A percentile compares a stretch with the other conserved stretches of the same genome.
These are phyloP conservation scores for Chimonanthus salicifolius DNA, from an alignment of 164 flowering plant species.

Conservation along the genomic window DNA sequence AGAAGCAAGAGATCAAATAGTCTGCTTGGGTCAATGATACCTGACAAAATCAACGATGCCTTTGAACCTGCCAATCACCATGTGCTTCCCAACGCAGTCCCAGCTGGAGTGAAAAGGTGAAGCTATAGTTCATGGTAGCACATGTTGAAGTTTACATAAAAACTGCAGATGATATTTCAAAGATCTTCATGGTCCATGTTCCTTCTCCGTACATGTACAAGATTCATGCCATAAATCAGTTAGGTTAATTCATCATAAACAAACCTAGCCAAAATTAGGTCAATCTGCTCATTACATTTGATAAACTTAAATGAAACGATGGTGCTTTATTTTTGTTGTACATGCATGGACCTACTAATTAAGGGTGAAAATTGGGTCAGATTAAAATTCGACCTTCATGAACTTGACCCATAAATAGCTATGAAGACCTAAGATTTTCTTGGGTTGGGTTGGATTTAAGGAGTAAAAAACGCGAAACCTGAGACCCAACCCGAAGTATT, in stretches of 20 bases:
- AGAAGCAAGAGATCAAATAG: constrained; percentile 55
- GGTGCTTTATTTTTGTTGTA: no score
- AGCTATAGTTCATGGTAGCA: background rate
- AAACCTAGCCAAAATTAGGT: background rate
- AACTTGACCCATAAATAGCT: no score
- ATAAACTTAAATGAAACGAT: background rate
- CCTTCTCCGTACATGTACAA: background rate
- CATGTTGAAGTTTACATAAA: background rate
- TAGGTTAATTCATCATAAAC: background rate
- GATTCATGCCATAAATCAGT: background rate
- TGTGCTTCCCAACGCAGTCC: constrained; percentile 70
- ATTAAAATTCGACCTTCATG: no score
- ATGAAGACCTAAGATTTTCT: no score
- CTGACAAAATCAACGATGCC: constrained; percentile 59
- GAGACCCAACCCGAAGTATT: no score
- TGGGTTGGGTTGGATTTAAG: no score
- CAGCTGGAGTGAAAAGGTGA: constrained; percentile 80
- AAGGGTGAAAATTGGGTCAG: no score
- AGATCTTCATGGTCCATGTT: background rate
- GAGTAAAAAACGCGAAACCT: no score
- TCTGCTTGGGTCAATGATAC: constrained; percentile 70
- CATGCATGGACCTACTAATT: no score
- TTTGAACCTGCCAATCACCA: constrained; percentile 73
- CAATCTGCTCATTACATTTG: background rate
- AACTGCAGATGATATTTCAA: background rate